A percentile compares a stretch with the other conserved stretches of the same genome.
Conservation (phyloP, 208 protist genomes). For the Novymonas esmeraldas region DNA sequence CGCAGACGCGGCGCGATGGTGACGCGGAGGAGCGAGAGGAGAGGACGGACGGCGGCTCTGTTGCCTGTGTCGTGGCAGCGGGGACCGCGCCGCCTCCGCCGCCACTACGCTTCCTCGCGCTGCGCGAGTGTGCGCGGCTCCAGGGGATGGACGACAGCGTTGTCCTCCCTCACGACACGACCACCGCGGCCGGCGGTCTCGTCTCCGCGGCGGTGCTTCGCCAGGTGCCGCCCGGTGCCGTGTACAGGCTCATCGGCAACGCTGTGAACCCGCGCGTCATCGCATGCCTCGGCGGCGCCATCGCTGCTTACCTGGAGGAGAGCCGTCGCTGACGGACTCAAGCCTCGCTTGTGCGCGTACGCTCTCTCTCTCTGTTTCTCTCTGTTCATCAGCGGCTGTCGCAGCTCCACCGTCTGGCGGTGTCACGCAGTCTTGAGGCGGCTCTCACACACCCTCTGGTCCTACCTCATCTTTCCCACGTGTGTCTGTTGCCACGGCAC, state of each 20-base stretch:
- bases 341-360: not conserved
- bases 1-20: not conserved
- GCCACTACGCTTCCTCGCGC: conserved; percentile 63
- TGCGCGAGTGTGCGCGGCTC: conserved; percentile 78
- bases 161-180: conserved; percentile 31
- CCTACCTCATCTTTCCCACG: not conserved
- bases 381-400: conserved; percentile 3
- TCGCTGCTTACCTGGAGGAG: conserved; percentile 14
- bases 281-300: conserved; percentile 31
- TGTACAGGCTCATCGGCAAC: conserved; percentile 80
- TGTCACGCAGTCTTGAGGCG: too few relatives aligned
- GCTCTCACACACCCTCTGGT: too few relatives aligned
- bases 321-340: not conserved
- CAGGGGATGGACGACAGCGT: conserved; percentile 74
- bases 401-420: too few relatives aligned
- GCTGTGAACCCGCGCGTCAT: conserved; percentile 82
- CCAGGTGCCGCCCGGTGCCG: conserved; percentile 31
- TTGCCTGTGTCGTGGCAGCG: not conserved
- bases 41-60: not conserved
- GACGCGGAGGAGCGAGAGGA: not conserved
- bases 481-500: too few relatives aligned
- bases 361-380: conserved; percentile 11
- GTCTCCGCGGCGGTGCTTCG: conserved; percentile 11
- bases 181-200: not conserved
- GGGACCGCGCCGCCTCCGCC: not conserved